These are phyloP conservation scores for Vigna nakashimae DNA, from an alignment of 306 rosid genomes.

Conservation along the genomic window DNA sequence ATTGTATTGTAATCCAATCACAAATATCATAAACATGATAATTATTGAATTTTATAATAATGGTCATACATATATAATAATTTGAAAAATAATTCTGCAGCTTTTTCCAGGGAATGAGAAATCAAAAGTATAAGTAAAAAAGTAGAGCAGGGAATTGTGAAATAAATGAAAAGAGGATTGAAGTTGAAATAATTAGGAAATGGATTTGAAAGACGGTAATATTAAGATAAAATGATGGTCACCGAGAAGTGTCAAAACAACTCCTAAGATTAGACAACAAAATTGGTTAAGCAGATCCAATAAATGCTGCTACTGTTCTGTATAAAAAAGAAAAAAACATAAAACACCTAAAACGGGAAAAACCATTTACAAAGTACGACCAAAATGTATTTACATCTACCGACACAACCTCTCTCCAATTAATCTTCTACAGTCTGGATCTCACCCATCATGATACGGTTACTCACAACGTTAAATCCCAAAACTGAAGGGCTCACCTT, in stretches of 20 bases:
- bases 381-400: slow-evolving; percentile 72
- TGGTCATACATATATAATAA: too few relatives aligned
- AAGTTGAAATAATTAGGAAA: neutral
- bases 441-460: slow-evolving; percentile 99
- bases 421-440: slow-evolving; percentile 83
- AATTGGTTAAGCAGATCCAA: slow-evolving; percentile 67
- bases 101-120: too few relatives aligned
- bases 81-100: too few relatives aligned
- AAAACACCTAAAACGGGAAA: slow-evolving; percentile 48
- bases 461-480: slow-evolving; percentile 96
- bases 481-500: slow-evolving; percentile 79
- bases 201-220: slow-evolving; percentile 8
- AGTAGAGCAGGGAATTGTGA: too few relatives aligned
- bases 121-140: too few relatives aligned
- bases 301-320: slow-evolving; percentile 56
- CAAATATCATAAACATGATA: too few relatives aligned
- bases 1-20: too few relatives aligned
- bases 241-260: slow-evolving; percentile 20
- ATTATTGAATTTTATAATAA: too few relatives aligned
- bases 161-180: too few relatives aligned
- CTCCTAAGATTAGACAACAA: slow-evolving; percentile 48
- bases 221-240: slow-evolving; percentile 1
- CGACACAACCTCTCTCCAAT: slow-evolving; percentile 27
- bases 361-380: slow-evolving; percentile 67
- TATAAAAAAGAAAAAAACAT: slow-evolving; percentile 33